A percentile compares a stretch with the other conserved stretches of the same genome.
phyloP scores from a whole-genome alignment of 176 grass and related monocot species.

The barley (Hordeum vulgare) region MorexV3_pseudomolecules_assembly NC_058520.1:501831134-501831633 shows the following conservation, averaged over 20 bases:
- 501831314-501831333: not conserved
- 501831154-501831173: not conserved
- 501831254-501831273: not conserved
- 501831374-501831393: not conserved
- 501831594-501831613: not conserved
- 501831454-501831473: not conserved
- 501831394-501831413: not conserved
- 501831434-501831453: constrained; percentile 3
- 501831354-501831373: not conserved
- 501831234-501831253: not conserved
- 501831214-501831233: not conserved
- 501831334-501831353: not conserved
- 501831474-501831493: not conserved
- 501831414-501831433: not conserved
- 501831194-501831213: not conserved
- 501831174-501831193: not conserved
- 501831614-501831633: not conserved
- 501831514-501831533: not conserved
- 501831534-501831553: not conserved
- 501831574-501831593: not conserved
- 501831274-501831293: not conserved
- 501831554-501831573: not conserved
- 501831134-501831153: not conserved
- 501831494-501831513: not conserved
- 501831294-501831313: not conserved